Evolutionary conservation across 163 green algal species (phyloP).

Genomic region (Volvox carteri): DNA sequence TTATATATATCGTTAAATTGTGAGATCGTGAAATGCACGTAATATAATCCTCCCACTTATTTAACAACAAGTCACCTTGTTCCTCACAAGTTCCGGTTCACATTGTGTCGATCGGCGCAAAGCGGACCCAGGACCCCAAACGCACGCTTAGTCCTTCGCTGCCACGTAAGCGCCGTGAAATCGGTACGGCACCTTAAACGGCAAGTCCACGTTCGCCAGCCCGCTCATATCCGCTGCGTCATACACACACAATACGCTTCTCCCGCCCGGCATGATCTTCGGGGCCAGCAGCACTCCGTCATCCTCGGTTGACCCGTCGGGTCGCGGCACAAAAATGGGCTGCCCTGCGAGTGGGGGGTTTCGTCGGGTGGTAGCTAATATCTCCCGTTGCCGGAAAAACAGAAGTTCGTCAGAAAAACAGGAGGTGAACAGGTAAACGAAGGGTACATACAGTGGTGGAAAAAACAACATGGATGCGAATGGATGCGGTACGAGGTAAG

Average conservation of each 20-base stretch:
- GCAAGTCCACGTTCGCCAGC: slow-evolving; percentile 73
- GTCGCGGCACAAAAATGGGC: slow-evolving; percentile 78
- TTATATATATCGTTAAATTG: too few relatives aligned
- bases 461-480: neutral
- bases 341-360: slow-evolving; percentile 61
- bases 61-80: too few relatives aligned
- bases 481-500: too few relatives aligned
- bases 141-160: neutral
- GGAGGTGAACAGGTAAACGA: neutral
- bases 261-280: slow-evolving; percentile 68
- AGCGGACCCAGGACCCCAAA: neutral
- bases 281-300: slow-evolving; percentile 81
- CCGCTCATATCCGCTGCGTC: slow-evolving; percentile 76
- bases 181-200: slow-evolving; percentile 73
- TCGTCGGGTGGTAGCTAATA: neutral
- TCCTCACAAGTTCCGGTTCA: neutral
- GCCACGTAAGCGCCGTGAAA: slow-evolving; percentile 80
- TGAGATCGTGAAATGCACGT: too few relatives aligned
- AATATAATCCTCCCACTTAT: too few relatives aligned
- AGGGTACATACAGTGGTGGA: neutral
- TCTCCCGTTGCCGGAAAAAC: too few relatives aligned
- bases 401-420: neutral
- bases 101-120: neutral
- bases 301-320: slow-evolving; percentile 72
- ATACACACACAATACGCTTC: slow-evolving; percentile 75